Evolutionary conservation across 2,329 filamentous ascomycete species (phyloP), one percentile per base, ranked within the genome.

Genomic region (Xylariaceae sp.): DNA sequence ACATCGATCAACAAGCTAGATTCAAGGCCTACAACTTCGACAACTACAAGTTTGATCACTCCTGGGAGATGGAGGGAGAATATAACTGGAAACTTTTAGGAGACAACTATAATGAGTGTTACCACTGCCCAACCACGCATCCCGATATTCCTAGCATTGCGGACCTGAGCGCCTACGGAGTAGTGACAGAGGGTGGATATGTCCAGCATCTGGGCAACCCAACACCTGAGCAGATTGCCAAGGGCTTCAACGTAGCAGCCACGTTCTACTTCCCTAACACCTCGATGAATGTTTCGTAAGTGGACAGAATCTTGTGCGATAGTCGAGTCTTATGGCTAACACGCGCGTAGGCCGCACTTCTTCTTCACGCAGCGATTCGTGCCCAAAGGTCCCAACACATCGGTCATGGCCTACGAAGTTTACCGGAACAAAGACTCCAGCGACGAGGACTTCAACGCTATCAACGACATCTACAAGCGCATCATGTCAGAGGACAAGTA

Each of bases 31-130:
- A 58, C 34, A 48, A 58, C 60, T 80, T 82, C 53, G 66, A 67
- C 1, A 70, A 82, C 46, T 86, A 82, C 63, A 62, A 68, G 14
- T 84, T 82, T 57, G 80, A 83, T 58, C 79, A 83, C 62, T 66
- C 68, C 31, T 83, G 79, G 78, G 74, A 81, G 58, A 77, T 81
- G 74, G 75, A 80, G 45, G 76, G 76, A 0, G 73, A 76, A 31
- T 81, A 77, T 63, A 83, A 83, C 69, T 84, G 81, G 81, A 84
- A 84, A 69, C 76, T 79, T 19, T 65, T 82, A 31, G 76, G 77
- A 13, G 82, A 86, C 63, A 84, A 86, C 70, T 86, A 83, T 72
- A 86, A 86, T 63, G 82, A 83, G 63, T 86, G 82, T 63, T 86
- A 86, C 60, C 82, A 85, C 70, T 84, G 81, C 70, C 75, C 77